These are phyloP conservation scores for Alternaria atra DNA, from an alignment of 2,329 filamentous ascomycete genomes.

Conservation along the genomic window DNA sequence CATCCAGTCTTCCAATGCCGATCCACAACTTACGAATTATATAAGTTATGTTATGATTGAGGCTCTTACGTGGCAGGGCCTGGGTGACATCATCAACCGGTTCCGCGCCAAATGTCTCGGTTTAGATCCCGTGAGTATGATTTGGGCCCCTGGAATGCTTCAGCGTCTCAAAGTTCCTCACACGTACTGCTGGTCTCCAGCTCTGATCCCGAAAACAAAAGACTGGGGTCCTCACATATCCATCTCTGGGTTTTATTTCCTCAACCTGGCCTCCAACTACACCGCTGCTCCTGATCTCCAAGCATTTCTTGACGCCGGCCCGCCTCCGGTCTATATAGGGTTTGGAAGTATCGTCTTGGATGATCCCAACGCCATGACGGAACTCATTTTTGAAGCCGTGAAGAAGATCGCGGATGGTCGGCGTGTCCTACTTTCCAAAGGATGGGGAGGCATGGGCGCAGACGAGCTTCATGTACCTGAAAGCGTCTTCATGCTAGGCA, in stretches of 20 bases:
- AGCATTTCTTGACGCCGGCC: constrained; percentile 58
- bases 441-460: constrained; percentile 28
- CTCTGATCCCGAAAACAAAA: constrained; percentile 27
- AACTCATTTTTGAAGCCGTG: constrained; percentile 59
- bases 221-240: constrained; percentile 29
- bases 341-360: constrained; percentile 67
- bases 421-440: constrained; percentile 64
- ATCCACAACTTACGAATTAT: constrained; percentile 52
- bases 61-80: constrained; percentile 60
- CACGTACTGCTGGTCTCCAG: constrained; percentile 59
- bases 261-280: constrained; percentile 47
- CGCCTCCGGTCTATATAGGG: constrained; percentile 64
- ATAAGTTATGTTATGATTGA: constrained; percentile 59
- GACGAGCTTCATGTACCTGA: constrained; percentile 15
- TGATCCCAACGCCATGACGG: constrained; percentile 56
- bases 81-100: constrained; percentile 59
- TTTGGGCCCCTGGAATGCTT: constrained; percentile 50
- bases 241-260: constrained; percentile 59
- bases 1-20: constrained; percentile 46
- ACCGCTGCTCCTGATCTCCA: constrained; percentile 51
- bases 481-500: constrained; percentile 65
- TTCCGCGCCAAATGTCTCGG: constrained; percentile 51
- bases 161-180: constrained; percentile 52
- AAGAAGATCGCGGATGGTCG: constrained; percentile 17
- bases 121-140: constrained; percentile 51